Evolutionary conservation across 129 eudicot genomes (phyloP), one percentile per base, ranked within the genome.

Genomic region (Arctium minus): DNA sequence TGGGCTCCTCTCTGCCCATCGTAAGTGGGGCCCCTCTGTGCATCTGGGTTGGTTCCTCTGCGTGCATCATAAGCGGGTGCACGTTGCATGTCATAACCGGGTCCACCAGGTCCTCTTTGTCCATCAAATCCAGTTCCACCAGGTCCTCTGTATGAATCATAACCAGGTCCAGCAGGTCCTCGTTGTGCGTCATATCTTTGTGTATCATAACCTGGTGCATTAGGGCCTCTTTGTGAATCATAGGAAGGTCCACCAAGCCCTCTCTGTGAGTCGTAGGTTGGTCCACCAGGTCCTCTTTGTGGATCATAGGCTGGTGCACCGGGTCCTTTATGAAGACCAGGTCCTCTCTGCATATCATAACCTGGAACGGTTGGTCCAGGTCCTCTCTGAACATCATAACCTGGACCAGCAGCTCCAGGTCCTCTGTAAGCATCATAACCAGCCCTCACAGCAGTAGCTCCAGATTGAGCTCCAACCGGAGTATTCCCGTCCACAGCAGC

Each of bases 221-320:
- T 86, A 50, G 79, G 77, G 15, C 78, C 88, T 76, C 81, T 71
- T 36, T 74, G 89, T 6, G 71, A 9, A 8, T 86, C 88, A 44
- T 86, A 86, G 0, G 65, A 17, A 29, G 88, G 81, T 72, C 53
- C 85, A 78, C 46, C 77, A 38, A 65, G 86, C 38, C 82, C 89
- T 40, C 86, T 82, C 37, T 80, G 93, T 35, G 94, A 72, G 32
- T 92, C 87, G 62, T 91, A 88, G 7, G 53, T 35, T 8, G 85
- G 88, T 44, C 62, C 89, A 83, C 80, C 85, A 62, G 86, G 90
- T 10, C 91, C 97, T 73, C 91, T 85, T 48, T 90, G 97, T 18
- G 86, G 37, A n/a, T 91, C 88, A 67, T 89, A 85, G 4, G 86
- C 86, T 22, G 88, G 88, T 13, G 35, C 90, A 42, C 56, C 72